Base-by-base conservation (phyloP, 2,329 filamentous ascomycete species). In the Diaporthe amygdali region DNA sequence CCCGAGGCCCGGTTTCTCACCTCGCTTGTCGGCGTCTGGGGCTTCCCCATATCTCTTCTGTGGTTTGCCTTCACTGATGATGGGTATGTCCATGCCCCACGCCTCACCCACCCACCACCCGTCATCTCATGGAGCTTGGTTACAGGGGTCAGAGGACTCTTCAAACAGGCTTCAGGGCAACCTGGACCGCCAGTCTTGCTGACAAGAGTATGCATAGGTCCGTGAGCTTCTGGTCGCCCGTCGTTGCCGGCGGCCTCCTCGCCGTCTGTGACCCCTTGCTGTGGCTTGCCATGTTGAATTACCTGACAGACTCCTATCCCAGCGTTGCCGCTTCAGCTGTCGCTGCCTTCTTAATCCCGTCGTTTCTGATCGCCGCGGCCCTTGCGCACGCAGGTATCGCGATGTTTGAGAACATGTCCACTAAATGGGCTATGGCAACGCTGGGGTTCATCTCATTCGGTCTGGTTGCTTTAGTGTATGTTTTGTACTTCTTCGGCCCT, bases 51-150 rank as follows among this genome's bases (percentile, higher is more conserved):
- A 52, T 82, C 81, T 1, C 76, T 84, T 10, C 77, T 84, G 52
- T 84, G 82, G 81, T 84, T 83, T 73, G 82, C 80, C 6, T 84
- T 83, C 73, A 84, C 82, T 7, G 80, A 77, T 55, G 78, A 82
- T 71, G 81, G 82, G 63, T 79, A 77, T 49, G 78, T 78, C 15
- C 22, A 20, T 7, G 9, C 2, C 12, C 41, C 25, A 46, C 12
- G 9, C 56, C 39, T 5, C 20, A 12, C 20, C 6, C n/a, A n/a
- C 8, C 20, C 10, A 20, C 12, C 5, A 25, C 14, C 25, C 37
- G n/a, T n/a, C 37, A 8, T 9, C 39, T 22, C 54, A 15, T 15
- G 17, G 46, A 27, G 20, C 41, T 41, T 63, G 10, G 25, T 9
- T 27, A 25, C 2, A 1, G 32, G 7, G n/a, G 32, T 5, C 34